Evolutionary conservation across 257 asterid species (phyloP).

Genomic region (Rauvolfia tetraphylla): DNA sequence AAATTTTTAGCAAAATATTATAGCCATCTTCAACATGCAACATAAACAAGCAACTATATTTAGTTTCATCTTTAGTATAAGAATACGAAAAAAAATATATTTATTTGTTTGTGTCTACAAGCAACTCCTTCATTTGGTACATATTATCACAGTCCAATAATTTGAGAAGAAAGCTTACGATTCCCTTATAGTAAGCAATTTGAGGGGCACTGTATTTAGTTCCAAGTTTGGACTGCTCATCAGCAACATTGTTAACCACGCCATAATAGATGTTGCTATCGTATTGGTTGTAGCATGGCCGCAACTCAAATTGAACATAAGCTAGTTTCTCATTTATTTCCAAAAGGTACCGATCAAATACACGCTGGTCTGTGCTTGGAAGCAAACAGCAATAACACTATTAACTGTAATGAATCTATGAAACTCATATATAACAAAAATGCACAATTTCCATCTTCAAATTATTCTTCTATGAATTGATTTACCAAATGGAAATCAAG

Average conservation of each 20-base stretch:
- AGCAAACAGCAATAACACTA: conserved; percentile 13
- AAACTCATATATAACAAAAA: background rate
- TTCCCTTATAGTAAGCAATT: conserved; percentile 85
- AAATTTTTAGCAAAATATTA: background rate
- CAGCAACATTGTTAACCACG: conserved; percentile 72
- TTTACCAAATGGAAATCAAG: background rate
- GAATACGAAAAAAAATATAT: background rate
- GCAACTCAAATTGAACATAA: conserved; percentile 68
- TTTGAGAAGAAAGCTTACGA: conserved; percentile 47
- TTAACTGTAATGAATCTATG: background rate
- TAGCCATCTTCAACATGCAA: background rate
- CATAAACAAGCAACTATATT: background rate
- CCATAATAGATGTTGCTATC: conserved; percentile 74
- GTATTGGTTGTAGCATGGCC: conserved; percentile 75
- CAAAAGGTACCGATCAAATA: conserved; percentile 51
- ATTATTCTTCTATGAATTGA: background rate
- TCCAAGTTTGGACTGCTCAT: conserved; percentile 87
- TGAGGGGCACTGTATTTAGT: conserved; percentile 83
- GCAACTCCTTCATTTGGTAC: background rate
- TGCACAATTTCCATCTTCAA: background rate
- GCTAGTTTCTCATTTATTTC: conserved; percentile 66
- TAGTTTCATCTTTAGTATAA: background rate
- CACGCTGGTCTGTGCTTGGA: conserved; percentile 45
- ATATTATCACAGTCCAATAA: background rate
- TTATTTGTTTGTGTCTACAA: background rate